Conservation (phyloP, 495 filamentous ascomycete genomes). For the Darksidea phi region DNA sequence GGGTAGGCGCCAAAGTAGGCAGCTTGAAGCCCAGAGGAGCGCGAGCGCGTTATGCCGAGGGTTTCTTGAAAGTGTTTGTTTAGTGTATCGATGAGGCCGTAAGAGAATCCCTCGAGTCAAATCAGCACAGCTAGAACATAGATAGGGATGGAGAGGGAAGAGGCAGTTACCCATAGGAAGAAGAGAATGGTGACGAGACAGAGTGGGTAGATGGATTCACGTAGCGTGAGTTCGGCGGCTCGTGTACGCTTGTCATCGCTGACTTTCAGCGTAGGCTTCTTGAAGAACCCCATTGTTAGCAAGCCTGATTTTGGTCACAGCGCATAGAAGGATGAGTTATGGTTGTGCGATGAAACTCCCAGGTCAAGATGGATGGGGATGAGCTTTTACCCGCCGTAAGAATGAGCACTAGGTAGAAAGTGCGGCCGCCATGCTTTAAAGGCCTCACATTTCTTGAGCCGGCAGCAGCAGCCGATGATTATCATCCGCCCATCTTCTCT, state of each 20-base stretch:
- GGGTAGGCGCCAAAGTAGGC: slow-evolving; percentile 60
- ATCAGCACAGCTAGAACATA: too few species aligned
- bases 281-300: slow-evolving; percentile 17
- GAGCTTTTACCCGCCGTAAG: neutral
- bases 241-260: slow-evolving; percentile 31
- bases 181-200: slow-evolving; percentile 71
- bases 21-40: slow-evolving; percentile 56
- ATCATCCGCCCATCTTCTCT: neutral
- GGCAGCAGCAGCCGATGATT: neutral
- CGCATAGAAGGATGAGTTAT: neutral
- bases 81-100: slow-evolving; percentile 74
- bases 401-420: neutral
- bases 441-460: too few species aligned
- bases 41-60: slow-evolving; percentile 51
- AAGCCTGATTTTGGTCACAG: neutral
- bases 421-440: too few species aligned
- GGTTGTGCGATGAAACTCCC: neutral
- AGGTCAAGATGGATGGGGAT: neutral
- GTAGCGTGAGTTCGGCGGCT: slow-evolving; percentile 49
- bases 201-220: slow-evolving; percentile 57
- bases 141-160: neutral
- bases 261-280: slow-evolving; percentile 24
- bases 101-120: slow-evolving; percentile 61
- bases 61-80: slow-evolving; percentile 64
- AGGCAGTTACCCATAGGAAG: slow-evolving; percentile 65